Evolutionary conservation across 768 basidiomycete genomes (phyloP).

Genomic region (Termitomyces sp.): DNA sequence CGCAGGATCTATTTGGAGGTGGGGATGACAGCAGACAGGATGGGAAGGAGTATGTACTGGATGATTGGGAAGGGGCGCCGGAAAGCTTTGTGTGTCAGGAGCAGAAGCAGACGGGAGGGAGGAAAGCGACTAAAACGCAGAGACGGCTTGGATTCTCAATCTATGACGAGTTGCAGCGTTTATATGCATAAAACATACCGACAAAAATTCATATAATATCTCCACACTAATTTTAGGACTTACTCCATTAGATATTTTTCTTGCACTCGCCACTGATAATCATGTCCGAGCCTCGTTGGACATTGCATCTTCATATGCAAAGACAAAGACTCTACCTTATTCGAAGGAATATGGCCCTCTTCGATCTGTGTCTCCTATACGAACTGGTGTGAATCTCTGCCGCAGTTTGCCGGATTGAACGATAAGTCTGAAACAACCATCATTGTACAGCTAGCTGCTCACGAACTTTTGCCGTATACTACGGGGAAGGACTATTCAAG

Average conservation of each 20-base stretch:
- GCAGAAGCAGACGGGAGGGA: slow-evolving; percentile 83
- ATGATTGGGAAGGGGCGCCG: slow-evolving; percentile 95
- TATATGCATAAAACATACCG: slow-evolving; percentile 1
- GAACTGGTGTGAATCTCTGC: background rate
- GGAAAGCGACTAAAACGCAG: slow-evolving; percentile 86
- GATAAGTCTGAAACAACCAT: background rate
- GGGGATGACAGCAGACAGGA: slow-evolving; percentile 49
- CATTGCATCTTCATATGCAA: no score
- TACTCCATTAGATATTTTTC: background rate
- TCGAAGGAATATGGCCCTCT: background rate
- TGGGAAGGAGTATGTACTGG: slow-evolving; percentile 74
- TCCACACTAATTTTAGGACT: background rate
- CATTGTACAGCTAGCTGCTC: no score
- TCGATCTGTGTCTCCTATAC: background rate
- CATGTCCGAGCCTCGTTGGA: background rate
- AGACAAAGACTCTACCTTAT: background rate
- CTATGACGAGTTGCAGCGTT: slow-evolving; percentile 55
- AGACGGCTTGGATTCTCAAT: slow-evolving; percentile 80
- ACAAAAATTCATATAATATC: background rate
- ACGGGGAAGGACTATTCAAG: no score
- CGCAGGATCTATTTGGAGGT: slow-evolving; percentile 88
- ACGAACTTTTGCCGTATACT: no score
- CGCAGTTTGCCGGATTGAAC: background rate
- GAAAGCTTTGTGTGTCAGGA: slow-evolving; percentile 99
- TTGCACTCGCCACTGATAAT: background rate